Evolutionary conservation across 805 yeast species (phyloP), one percentile per base, ranked within the genome.

Genomic region (Lipomyces oligophaga): DNA sequence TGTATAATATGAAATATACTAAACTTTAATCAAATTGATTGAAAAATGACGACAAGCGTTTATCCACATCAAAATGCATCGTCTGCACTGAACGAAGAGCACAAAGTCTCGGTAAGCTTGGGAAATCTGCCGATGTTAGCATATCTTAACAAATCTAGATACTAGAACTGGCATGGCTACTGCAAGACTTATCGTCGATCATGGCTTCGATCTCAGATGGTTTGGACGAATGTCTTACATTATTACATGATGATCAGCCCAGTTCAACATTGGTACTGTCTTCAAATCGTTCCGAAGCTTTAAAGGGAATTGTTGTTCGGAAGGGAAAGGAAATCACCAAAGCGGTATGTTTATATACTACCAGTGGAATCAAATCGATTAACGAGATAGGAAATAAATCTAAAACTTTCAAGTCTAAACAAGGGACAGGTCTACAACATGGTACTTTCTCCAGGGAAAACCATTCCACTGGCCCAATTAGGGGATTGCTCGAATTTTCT

Each of bases 261-360:
- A 43, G 50, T 3, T 49, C 58, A 5, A 55, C 54, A 8, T 36
- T 55, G 10, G 59, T 54, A n/a, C 36, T 55, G 22, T 54, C 58
- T 11, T 55, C 59, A 18, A 45, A 45, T 25, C 31, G 58, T 24
- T 50, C 56, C 2, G 59, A 55, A 19, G 56, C 59, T 7, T 38
- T 55, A 6, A 55, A 55, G 20, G 59, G 59, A 16, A 44, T 47
- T 31, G 41, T 55, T 18, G 41, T 47, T 13, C 55, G 59, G 4
- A 45, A 40, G 21, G 59, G 59, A 3, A 38, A 34, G 27, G 40
- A 41, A 15, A 47, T 55, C 18, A 42, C 40, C 7, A 54, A 54
- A 33, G 58, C 63, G 45, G 60, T 49, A 34, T 7, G 54, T 46
- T 3, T 4, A 7, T 5, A 10, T 26, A 13, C 30, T 26, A 13